Evolutionary conservation across 805 yeast species (phyloP).

Genomic region (Lipomyces kockii): DNA sequence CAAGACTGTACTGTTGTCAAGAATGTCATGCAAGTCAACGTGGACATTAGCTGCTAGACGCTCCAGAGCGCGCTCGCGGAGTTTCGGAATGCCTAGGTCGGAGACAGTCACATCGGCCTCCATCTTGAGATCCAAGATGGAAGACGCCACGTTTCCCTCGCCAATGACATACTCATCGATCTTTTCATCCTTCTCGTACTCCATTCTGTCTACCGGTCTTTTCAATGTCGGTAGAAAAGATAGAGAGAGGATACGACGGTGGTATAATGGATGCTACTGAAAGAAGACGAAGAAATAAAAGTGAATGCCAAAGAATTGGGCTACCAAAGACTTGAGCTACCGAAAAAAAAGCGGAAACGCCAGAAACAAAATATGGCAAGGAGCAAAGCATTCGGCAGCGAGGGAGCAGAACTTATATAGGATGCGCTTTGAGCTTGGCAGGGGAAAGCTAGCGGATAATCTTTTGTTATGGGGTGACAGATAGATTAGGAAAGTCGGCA

Average conservation of each 20-base stretch:
- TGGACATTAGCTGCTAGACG: conserved; percentile 20
- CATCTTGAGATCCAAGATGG: conserved; percentile 12
- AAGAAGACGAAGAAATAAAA: background rate
- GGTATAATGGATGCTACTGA: conserved; percentile 11
- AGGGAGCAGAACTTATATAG: conserved; percentile 10
- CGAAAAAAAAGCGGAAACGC: background rate
- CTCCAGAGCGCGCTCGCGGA: conserved; percentile 26
- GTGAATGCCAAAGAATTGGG: conserved; percentile 7
- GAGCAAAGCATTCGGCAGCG: conserved; percentile 7
- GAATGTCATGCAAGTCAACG: conserved; percentile 22
- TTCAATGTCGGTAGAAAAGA: conserved; percentile 7
- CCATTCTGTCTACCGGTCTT: conserved; percentile 15
- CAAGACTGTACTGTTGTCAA: conserved; percentile 20
- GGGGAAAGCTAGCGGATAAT: background rate
- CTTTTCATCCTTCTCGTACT: conserved; percentile 19
- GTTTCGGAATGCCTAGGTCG: conserved; percentile 24
- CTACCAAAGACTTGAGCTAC: conserved; percentile 1
- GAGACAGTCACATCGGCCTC: conserved; percentile 25
- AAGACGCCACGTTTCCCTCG: background rate
- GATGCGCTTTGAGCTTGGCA: conserved; percentile 4
- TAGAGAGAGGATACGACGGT: conserved; percentile 2
- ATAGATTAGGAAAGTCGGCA: background rate
- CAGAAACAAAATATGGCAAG: background rate
- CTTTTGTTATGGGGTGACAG: conserved; percentile 5
- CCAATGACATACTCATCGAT: conserved; percentile 16